These are phyloP conservation scores for Syncephalis plumigaleata DNA, from an alignment of 371 early-diverging fungal genomes.

Conservation along the genomic window DNA sequence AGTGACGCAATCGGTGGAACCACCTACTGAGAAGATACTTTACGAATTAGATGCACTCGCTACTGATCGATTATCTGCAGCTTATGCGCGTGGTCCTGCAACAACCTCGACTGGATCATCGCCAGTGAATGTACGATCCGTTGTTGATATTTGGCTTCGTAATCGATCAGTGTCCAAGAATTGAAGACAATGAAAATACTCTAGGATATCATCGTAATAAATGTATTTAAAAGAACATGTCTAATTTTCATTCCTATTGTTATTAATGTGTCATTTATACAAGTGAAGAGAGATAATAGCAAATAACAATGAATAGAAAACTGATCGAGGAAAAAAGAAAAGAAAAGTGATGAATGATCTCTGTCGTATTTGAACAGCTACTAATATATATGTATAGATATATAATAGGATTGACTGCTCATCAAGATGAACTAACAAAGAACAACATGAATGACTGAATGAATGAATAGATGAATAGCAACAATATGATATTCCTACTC, in stretches of 20 bases:
- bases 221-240: no score
- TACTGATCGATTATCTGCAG: neutral
- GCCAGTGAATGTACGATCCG: neutral
- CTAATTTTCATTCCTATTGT: slow-evolving; percentile 7
- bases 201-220: no score
- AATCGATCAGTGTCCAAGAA: neutral
- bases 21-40: neutral
- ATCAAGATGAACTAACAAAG: no score
- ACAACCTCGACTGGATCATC: neutral
- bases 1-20: neutral
- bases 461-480: no score
- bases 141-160: neutral
- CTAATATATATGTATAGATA: no score
- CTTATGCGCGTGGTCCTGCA: no score
- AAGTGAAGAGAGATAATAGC: neutral
- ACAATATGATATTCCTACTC: no score
- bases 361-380: no score
- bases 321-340: neutral
- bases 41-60: neutral
- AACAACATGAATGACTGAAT: no score
- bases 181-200: no score
- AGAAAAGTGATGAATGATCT: no score
- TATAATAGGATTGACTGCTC: no score
- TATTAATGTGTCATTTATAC: slow-evolving; percentile 1
- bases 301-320: neutral